These are phyloP conservation scores for Acanthamoeba healyi DNA, from an alignment of 208 protist genomes.

Conservation along the genomic window DNA sequence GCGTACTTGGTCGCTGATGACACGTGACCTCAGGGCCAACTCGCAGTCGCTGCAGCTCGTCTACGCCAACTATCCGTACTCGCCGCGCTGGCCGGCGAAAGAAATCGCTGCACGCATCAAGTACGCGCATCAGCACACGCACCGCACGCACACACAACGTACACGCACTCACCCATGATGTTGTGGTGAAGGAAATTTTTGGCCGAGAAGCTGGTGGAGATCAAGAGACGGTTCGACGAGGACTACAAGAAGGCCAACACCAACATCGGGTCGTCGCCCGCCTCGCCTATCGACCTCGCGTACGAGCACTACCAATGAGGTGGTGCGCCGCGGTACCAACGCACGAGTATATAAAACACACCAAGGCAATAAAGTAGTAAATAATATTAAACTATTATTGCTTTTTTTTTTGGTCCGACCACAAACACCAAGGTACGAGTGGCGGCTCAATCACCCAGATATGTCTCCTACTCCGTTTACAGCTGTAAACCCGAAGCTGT, in stretches of 20 bases:
- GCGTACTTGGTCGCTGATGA: neutral
- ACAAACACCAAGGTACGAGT: no score
- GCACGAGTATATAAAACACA: no score
- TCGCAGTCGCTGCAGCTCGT: constrained; percentile 32
- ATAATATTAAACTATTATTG: no score
- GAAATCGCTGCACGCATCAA: constrained; percentile 7
- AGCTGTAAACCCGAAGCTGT: no score
- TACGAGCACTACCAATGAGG: neutral
- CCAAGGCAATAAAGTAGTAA: no score
- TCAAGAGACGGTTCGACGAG: constrained; percentile 12
- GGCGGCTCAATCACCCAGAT: no score
- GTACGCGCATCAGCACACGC: neutral
- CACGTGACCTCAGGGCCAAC: neutral
- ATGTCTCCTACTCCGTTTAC: no score
- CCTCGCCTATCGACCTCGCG: neutral
- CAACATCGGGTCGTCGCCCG: neutral
- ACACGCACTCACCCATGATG: no score
- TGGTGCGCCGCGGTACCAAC: no score
- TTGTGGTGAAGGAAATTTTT: constrained; percentile 16
- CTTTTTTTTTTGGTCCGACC: no score
- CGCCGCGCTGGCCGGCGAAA: constrained; percentile 18
- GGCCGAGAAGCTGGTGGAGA: neutral
- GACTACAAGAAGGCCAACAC: constrained; percentile 26
- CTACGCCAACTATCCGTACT: constrained; percentile 9
- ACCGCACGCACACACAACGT: no score